Base-by-base conservation (phyloP, 1,139 yeast genomes). In the Wickerhamomyces sp. region DNA sequence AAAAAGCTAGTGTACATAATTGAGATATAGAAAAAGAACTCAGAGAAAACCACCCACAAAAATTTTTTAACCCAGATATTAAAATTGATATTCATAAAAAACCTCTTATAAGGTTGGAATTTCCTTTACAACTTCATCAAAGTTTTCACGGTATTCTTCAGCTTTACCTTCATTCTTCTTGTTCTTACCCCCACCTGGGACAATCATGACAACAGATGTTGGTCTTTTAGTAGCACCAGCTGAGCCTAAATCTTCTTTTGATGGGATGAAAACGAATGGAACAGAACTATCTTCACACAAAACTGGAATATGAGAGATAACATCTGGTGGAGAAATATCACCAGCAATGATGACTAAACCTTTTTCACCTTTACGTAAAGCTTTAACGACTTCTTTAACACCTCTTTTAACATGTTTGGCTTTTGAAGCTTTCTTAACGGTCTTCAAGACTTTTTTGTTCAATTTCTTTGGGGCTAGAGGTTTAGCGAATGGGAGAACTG, bases 191-290 rank as follows among this genome's bases (percentile, higher is more conserved):
- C 96, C 95, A 48, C 96, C 96, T 61, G 99, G 99, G 45, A 91
- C 95, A 61, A 94, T 79, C 91, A 94, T 89, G 41, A 94, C 96
- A 68, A 96, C 91, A 37, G 97, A 89, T 35, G 99, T 94, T 59
- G 99, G 99, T 76, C 99, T 84, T 75, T 93, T 93, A 51, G 99
- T 93, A 52, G 97, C 96, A 63, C 99, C 98, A 32, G 99, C 99
- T 53, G 95, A 85, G 36, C 99, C 99, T 57, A 94, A 78, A 64
- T 93, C 99, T 73, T 93, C 98, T 71, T 93, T 93, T 45, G 97
- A 89, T 59, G 99, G 99, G 55, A 93, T 81, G 69, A 93, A 93
- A 43, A 93, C 79, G 64, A 74, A 93, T 60, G 97, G 97, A 43
- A 93, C 97, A 44, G 87, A 73, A 54, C 78, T 73, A 67, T 94